Evolutionary conservation across 345 rosid genomes (phyloP).

Genomic region (Euphorbia lathyris): DNA sequence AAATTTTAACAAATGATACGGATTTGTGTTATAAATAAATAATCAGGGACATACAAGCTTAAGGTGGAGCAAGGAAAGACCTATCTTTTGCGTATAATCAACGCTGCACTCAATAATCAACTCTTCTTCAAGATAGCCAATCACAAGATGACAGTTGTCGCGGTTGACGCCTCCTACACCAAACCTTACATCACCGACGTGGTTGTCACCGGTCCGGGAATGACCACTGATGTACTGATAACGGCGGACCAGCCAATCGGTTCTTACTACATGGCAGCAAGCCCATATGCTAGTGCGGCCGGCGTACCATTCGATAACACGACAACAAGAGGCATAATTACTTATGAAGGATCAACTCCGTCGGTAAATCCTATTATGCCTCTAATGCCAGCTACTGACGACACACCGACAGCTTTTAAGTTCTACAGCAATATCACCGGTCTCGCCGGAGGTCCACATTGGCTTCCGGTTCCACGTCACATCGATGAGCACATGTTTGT

Average conservation of each 20-base stretch:
- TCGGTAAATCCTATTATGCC: constrained; percentile 53
- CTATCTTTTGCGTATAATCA: constrained; percentile 76
- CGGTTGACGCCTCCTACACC: constrained; percentile 67
- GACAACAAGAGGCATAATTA: constrained; percentile 63
- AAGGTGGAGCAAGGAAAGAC: constrained; percentile 59
- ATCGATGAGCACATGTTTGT: constrained; percentile 70
- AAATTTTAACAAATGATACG: no score
- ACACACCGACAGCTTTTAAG: constrained; percentile 65
- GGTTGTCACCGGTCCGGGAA: constrained; percentile 63
- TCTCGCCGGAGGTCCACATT: constrained; percentile 44
- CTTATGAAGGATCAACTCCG: constrained; percentile 27
- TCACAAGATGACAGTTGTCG: constrained; percentile 77
- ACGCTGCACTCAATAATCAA: constrained; percentile 82
- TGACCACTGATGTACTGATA: constrained; percentile 65
- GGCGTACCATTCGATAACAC: constrained; percentile 36
- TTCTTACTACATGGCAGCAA: constrained; percentile 79
- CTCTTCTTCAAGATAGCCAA: constrained; percentile 82
- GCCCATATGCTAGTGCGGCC: constrained; percentile 49
- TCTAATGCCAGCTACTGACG: constrained; percentile 48
- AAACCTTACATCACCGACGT: constrained; percentile 61
- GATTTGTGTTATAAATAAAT: no score
- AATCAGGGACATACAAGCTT: constrained; percentile 53
- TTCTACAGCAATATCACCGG: constrained; percentile 56
- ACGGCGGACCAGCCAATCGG: constrained; percentile 52
- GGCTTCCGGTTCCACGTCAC: constrained; percentile 58